Base-by-base conservation (phyloP, 345 rosid species). In the Pelargonium nanum region DNA sequence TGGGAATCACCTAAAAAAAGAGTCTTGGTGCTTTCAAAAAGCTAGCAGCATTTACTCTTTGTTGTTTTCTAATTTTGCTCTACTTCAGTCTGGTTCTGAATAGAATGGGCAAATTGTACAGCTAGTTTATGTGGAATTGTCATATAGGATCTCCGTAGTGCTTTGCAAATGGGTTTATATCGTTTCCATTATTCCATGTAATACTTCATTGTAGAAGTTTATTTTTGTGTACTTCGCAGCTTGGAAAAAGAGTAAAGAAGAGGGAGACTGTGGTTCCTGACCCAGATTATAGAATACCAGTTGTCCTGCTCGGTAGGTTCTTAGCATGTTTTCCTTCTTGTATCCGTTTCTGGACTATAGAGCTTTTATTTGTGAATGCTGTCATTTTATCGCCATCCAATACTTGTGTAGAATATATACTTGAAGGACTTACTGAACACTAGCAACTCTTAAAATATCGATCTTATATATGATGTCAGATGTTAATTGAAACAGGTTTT, bases 271-370 rank as follows among this genome's bases (percentile, higher is more conserved):
- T 85, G 45, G 55, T 83, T 77, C 92, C 85, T 0, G 83, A 79
- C 26, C 92, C 88, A 6, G 88, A 81, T 72, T 83, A 81, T 72
- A 73, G 82, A 62, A 81, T 85, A 56, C 84, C 85, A 0, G 24
- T 75, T 63, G 78, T 85, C 58, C 71, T 83, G 13, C 83, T 83
- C 9, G 88, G 88, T 85, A 26, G 21, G 74, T 72, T 21, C 59
- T 19, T 44, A 20, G 53, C 57, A n/a, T n/a, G 0, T 28, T 9
- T 53, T 52, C 22, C 17, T 23, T 17, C 40, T 65, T 23, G 19
- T 26, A 22, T 10, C 22, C 25, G 28, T 65, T 0, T 15, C 50
- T 6, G 40, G 8, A 0, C 28, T 53, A 22, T 34, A 26, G 9
- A 26, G 5, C 21, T n/a, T 32, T 22, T 19, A 30, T 17, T 55